Conservation (phyloP, 177 flowering plant genomes). For the Vitis hybrid region DNA sequence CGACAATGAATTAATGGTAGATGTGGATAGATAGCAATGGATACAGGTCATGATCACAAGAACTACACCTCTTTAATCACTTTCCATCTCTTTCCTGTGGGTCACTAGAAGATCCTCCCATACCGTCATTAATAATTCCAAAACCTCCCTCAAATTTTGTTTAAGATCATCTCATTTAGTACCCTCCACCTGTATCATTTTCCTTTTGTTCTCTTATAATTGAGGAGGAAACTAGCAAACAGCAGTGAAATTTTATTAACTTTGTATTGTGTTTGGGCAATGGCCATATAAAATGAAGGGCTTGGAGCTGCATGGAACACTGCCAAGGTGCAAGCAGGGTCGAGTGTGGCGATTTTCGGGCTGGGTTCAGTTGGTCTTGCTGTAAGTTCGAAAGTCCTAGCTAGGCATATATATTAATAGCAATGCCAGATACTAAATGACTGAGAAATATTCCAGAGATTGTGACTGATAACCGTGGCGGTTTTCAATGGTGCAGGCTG, state of each 20-base stretch:
- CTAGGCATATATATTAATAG: no score
- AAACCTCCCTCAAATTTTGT: no score
- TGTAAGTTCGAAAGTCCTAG: constrained; percentile 29
- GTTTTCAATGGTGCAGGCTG: constrained; percentile 38
- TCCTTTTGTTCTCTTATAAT: no score
- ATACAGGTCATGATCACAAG: no score
- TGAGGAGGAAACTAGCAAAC: no score
- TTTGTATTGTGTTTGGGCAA: background rate
- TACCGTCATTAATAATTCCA: no score
- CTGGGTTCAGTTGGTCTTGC: constrained; percentile 83
- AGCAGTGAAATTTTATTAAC: no score
- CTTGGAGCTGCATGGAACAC: constrained; percentile 76
- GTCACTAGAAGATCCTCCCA: background rate
- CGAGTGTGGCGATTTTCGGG: constrained; percentile 65
- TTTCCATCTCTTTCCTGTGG: background rate
- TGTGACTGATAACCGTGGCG: no score
- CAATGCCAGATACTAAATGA: background rate
- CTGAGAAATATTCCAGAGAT: background rate
- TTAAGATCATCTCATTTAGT: no score
- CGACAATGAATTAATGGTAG: background rate
- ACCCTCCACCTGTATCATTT: no score
- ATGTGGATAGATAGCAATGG: no score
- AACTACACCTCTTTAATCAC: background rate
- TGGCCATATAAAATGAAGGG: constrained; percentile 28
- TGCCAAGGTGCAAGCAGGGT: constrained; percentile 57